Evolutionary conservation across 768 basidiomycete genomes (phyloP), one percentile per base, ranked within the genome.

Genomic region (Amanita jacksonii): DNA sequence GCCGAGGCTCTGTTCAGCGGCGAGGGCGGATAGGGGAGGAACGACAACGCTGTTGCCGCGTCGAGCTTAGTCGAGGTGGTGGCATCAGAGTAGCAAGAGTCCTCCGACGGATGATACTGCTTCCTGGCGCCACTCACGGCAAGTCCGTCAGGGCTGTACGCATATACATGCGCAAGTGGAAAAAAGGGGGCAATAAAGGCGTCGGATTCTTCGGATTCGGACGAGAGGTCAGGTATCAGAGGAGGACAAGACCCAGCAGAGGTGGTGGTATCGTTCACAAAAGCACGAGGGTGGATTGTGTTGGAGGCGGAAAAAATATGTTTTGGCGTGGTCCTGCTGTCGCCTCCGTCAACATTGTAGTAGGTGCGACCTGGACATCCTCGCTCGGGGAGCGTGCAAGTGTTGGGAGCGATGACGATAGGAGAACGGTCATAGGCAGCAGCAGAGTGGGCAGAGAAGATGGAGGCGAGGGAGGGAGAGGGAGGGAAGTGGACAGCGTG

Each of bases 391-490:
- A 91, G 70, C 8, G 79, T 77, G 56, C 85, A 88, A 27, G 69
- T 60, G 56, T 88, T 85, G 24, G 81, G 80, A 18, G 73, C 56
- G 51, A 86, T 81, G 55, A 77, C 66, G 57, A 90, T 84, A 47
- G 86, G 85, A 3, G 82, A 76, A 46, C 87, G 81, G 67, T 90
- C 86, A 63, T 90, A 90, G 6, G 73, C 63, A 4, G 76, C 57
- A 22, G 81, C 61, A 51, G 74, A 78, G 61, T 83, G 67, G 43
- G 67, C 73, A 41, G 67, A 51, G 49, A 68, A 73, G 18, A 68
- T 72, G 43, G 67, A 61, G 8, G 74, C 72, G 52, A 77, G 67
- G 13, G 68, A 59, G 20, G 74, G 68, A 28, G 73, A 73, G 15
- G 74, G 73, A 20, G 74, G 72, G 52, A 77, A 74, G 60, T 72